Evolutionary conservation across 148 eudicot species (phyloP).

Genomic region (Cornus controversa): DNA sequence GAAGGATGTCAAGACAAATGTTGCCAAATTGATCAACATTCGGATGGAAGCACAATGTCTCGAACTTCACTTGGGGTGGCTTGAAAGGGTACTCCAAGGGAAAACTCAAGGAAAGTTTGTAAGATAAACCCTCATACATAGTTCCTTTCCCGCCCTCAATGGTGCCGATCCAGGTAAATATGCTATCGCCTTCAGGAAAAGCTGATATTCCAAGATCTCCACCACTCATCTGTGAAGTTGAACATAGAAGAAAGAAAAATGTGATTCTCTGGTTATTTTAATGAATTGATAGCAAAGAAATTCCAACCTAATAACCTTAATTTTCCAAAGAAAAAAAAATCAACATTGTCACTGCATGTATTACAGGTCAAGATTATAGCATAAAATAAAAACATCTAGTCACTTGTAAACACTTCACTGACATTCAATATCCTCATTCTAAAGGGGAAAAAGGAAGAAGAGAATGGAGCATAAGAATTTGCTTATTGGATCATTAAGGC

Average conservation of each 20-base stretch:
- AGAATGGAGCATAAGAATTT: no score
- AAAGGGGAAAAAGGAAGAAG: no score
- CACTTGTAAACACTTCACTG: no score
- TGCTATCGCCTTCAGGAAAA: slow-evolving; percentile 69
- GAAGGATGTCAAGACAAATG: slow-evolving; percentile 64
- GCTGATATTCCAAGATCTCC: slow-evolving; percentile 65
- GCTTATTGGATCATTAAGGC: no score
- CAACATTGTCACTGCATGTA: no score
- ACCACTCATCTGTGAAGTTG: slow-evolving; percentile 44
- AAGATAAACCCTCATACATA: slow-evolving; percentile 50
- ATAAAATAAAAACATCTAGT: no score
- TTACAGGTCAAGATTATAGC: no score
- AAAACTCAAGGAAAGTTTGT: slow-evolving; percentile 56
- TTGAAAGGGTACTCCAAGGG: slow-evolving; percentile 59
- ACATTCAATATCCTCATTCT: no score
- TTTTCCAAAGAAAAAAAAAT: neutral
- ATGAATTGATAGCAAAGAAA: neutral
- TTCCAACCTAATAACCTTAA: neutral
- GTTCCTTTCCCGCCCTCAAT: slow-evolving; percentile 62
- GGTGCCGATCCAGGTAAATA: slow-evolving; percentile 58
- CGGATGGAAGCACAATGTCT: slow-evolving; percentile 68
- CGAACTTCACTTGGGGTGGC: slow-evolving; percentile 68
- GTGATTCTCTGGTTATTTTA: no score
- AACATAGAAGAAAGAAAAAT: neutral
- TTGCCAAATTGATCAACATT: slow-evolving; percentile 61